Percentiles rank a stretch among this genome's conserved stretches.
phyloP scores from a whole-genome alignment of 371 early-diverging fungal genomes.

The Fennellomyces sp. region DNA sequence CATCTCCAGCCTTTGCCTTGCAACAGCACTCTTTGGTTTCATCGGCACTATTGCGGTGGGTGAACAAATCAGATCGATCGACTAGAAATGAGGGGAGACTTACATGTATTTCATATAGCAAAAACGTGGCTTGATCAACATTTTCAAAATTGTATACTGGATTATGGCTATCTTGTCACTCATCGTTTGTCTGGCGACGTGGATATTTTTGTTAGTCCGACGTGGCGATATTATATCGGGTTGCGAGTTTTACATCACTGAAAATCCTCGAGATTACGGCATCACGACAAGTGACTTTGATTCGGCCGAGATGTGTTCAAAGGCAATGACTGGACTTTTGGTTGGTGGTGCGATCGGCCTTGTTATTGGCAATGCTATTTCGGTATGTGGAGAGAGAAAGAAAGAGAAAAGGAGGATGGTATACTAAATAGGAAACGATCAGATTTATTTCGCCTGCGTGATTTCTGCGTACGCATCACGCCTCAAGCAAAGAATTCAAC shows the following conservation, averaged over 20 bases:
- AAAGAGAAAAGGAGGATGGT: not conserved
- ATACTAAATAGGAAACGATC: not conserved
- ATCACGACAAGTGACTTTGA: not conserved
- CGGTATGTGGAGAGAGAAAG: constrained; percentile 14
- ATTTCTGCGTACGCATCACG: constrained; percentile 28
- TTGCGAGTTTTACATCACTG: constrained; percentile 52
- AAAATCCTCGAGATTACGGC: constrained; percentile 32
- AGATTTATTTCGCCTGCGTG: constrained; percentile 24
- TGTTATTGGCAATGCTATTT: constrained; percentile 22
- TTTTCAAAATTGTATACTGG: constrained; percentile 31
- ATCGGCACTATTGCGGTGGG: constrained; percentile 13
- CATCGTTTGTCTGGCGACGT: constrained; percentile 18
- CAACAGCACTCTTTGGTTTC: constrained; percentile 12
- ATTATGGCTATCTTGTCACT: constrained; percentile 24
- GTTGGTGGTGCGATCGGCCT: constrained; percentile 23
- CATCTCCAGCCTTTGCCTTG: not conserved
- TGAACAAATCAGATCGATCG: not conserved
- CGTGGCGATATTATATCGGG: constrained; percentile 7
- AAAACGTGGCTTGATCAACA: constrained; percentile 21
- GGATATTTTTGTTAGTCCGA: constrained; percentile 25
- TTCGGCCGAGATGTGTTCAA: constrained; percentile 13
- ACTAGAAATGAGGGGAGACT: constrained; percentile 12
- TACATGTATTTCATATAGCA: constrained; percentile 30
- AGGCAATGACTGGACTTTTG: constrained; percentile 7
- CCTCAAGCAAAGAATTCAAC: constrained; percentile 23